Evolutionary conservation across 805 yeast genomes (phyloP).

Genomic region (Candida suzukii): DNA sequence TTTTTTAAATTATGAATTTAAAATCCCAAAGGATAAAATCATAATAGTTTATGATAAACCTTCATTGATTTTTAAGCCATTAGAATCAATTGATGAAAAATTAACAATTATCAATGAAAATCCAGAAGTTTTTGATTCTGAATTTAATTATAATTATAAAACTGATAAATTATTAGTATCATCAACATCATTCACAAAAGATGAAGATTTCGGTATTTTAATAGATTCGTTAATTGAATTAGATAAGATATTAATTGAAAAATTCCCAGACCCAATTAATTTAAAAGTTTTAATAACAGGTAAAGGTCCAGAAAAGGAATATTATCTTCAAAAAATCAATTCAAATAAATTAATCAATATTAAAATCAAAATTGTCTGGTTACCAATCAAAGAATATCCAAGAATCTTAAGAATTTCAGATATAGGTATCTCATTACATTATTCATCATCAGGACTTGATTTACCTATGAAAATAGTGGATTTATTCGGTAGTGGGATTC

Average conservation of each 20-base stretch:
- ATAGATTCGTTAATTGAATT: conserved; percentile 61
- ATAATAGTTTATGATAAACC: conserved; percentile 84
- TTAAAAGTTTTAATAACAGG: conserved; percentile 94
- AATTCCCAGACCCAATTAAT: no score
- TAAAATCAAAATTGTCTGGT: conserved; percentile 66
- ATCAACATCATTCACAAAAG: conserved; percentile 93
- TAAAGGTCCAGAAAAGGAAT: conserved; percentile 74
- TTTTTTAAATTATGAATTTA: conserved; percentile 51
- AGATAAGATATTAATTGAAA: no score
- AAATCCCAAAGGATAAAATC: conserved; percentile 39
- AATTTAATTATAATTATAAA: conserved; percentile 20
- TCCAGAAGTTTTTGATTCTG: conserved; percentile 20
- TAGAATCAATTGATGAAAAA: conserved; percentile 19
- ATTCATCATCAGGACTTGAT: conserved; percentile 88
- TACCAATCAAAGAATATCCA: conserved; percentile 75
- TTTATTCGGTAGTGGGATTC: conserved; percentile 93
- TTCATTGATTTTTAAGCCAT: conserved; percentile 56
- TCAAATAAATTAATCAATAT: conserved; percentile 28
- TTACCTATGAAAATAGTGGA: conserved; percentile 97
- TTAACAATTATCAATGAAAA: conserved; percentile 28
- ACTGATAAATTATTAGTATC: conserved; percentile 57
- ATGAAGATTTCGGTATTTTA: conserved; percentile 75
- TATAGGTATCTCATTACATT: conserved; percentile 82
- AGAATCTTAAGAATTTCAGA: conserved; percentile 68
- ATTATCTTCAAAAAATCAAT: conserved; percentile 26